A percentile compares a stretch with the other conserved stretches of the same genome.
phyloP scores from a whole-genome alignment of 345 rosid genomes.

The Eucalyptus cloeziana region DNA sequence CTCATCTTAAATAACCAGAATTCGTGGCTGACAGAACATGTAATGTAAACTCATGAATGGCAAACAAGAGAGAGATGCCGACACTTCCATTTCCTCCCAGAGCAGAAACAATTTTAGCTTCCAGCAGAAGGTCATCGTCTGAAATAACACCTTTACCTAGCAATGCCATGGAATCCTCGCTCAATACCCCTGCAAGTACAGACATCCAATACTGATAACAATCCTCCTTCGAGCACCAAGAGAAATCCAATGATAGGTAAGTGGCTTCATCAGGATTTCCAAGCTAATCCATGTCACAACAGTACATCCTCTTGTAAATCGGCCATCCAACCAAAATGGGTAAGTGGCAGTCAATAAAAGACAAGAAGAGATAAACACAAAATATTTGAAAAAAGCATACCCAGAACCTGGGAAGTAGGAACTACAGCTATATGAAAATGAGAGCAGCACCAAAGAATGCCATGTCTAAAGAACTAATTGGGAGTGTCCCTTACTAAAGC shows the following conservation, averaged over 20 bases:
- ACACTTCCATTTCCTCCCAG: neutral
- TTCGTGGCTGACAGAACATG: neutral
- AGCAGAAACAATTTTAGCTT: neutral
- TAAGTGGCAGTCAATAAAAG: neutral
- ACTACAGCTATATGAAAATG: neutral
- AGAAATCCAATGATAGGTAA: neutral
- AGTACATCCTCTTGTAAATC: neutral
- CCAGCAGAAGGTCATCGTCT: neutral
- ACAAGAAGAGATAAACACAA: neutral
- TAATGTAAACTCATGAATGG: neutral
- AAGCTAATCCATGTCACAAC: neutral
- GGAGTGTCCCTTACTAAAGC: neutral
- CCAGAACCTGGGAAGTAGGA: neutral
- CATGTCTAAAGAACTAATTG: neutral
- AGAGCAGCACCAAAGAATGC: neutral
- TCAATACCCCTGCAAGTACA: neutral
- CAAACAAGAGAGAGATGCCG: rapidly evolving
- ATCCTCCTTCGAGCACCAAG: neutral
- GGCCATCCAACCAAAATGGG: neutral
- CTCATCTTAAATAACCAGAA: neutral
- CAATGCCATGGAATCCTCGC: neutral
- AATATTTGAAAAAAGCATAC: neutral
- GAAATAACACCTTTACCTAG: neutral
- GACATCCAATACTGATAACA: neutral
- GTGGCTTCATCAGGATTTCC: neutral